phyloP scores from a whole-genome alignment of 805 yeast species.

The Lipomyces japonicus region DNA sequence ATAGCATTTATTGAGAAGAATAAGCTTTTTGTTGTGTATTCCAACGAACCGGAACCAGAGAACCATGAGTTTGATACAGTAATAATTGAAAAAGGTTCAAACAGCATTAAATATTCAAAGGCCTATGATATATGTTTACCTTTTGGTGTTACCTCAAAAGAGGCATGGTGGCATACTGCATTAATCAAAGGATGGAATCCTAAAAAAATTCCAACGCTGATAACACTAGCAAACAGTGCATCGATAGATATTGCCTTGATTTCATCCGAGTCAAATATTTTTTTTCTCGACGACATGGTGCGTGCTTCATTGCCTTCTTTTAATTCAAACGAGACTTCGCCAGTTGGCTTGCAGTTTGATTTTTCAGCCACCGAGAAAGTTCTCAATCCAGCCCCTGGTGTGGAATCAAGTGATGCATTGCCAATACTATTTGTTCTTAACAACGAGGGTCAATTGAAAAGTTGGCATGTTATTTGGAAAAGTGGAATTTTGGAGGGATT shows the following conservation, averaged over 20 bases:
- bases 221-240: conserved; percentile 56
- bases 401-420: conserved; percentile 56
- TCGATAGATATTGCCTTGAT: conserved; percentile 60
- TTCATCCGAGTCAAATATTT: conserved; percentile 41
- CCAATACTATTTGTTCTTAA: conserved; percentile 65
- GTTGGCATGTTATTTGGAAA: conserved; percentile 63
- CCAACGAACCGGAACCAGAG: conserved; percentile 21
- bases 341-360: conserved; percentile 69
- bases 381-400: conserved; percentile 52
- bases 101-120: background rate
- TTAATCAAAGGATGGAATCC: conserved; percentile 29
- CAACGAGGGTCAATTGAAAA: conserved; percentile 56
- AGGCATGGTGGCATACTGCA: conserved; percentile 31
- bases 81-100: conserved; percentile 16
- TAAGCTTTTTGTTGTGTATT: conserved; percentile 30
- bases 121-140: conserved; percentile 36
- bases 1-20: conserved; percentile 2
- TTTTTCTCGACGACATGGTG: conserved; percentile 62
- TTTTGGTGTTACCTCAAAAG: conserved; percentile 31
- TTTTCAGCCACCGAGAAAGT: conserved; percentile 45
- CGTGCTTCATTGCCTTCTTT: conserved; percentile 72
- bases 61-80: conserved; percentile 26
- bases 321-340: conserved; percentile 64
- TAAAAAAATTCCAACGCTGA: conserved; percentile 30
- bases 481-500: conserved; percentile 44